Evolutionary conservation across 106 monocot species (phyloP).

Genomic region (Chionographis japonica): DNA sequence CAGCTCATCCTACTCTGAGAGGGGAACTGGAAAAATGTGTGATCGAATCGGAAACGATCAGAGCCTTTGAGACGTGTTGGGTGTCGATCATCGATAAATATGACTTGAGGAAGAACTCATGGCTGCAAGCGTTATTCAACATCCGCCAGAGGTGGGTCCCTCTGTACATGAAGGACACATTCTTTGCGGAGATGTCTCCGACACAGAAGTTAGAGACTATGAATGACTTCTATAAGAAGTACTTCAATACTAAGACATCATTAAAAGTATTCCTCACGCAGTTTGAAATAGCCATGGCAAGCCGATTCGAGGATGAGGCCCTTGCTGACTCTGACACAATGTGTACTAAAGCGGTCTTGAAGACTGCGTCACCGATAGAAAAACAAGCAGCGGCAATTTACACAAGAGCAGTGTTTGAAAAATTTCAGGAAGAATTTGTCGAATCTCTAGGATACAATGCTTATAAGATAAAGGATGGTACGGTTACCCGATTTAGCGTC

Average conservation of each 20-base stretch:
- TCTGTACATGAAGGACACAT: conserved; percentile 66
- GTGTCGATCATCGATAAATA: conserved; percentile 68
- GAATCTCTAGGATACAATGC: conserved; percentile 84
- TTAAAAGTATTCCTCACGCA: conserved; percentile 83
- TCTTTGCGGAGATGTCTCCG: conserved; percentile 79
- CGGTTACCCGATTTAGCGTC: conserved; percentile 57
- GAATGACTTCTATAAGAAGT: conserved; percentile 92
- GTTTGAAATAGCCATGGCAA: conserved; percentile 78
- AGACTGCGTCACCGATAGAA: conserved; percentile 93
- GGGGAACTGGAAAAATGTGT: conserved; percentile 82
- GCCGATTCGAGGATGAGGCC: conserved; percentile 64
- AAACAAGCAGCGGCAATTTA: conserved; percentile 78
- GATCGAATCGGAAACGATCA: conserved; percentile 64
- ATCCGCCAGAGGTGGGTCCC: conserved; percentile 88
- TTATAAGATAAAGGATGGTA: conserved; percentile 67
- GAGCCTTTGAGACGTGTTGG: conserved; percentile 75
- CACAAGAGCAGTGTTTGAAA: conserved; percentile 64
- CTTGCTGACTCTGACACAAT: conserved; percentile 50
- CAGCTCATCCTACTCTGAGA: conserved; percentile 57
- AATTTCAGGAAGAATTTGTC: conserved; percentile 93
- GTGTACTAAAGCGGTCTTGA: conserved; percentile 42
- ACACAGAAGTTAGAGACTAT: conserved; percentile 79
- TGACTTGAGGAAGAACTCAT: conserved; percentile 81
- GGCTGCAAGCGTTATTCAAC: conserved; percentile 87
- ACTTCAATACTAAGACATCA: conserved; percentile 88